These are phyloP conservation scores for Dalbergia cochinchinensis DNA, from an alignment of 306 rosid genomes.

Conservation along the genomic window DNA sequence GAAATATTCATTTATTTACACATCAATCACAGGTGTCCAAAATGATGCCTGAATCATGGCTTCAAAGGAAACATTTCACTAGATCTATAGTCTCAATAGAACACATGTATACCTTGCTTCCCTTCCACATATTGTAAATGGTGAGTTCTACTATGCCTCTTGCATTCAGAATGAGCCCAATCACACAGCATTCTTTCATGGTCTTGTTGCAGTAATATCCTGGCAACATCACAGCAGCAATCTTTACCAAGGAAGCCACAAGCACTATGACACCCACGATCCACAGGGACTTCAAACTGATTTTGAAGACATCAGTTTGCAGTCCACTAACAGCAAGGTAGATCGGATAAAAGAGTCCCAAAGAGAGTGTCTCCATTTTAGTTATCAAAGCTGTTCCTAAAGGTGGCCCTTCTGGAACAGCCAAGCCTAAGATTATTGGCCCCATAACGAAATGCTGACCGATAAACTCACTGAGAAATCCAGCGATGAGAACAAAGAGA, in stretches of 20 bases:
- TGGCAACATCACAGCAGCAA: slow-evolving; percentile 61
- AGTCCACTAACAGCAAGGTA: slow-evolving; percentile 68
- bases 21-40: too few species aligned
- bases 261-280: slow-evolving; percentile 37
- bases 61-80: too few species aligned
- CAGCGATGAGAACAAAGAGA: slow-evolving; percentile 44
- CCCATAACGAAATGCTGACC: slow-evolving; percentile 72
- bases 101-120: slow-evolving; percentile 48
- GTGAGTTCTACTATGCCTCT: slow-evolving; percentile 67
- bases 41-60: too few species aligned
- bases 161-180: slow-evolving; percentile 70
- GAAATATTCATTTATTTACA: too few species aligned
- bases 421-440: slow-evolving; percentile 63
- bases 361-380: slow-evolving; percentile 55
- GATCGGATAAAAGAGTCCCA: slow-evolving; percentile 59
- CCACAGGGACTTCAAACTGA: slow-evolving; percentile 33
- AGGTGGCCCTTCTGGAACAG: slow-evolving; percentile 73
- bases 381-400: slow-evolving; percentile 59
- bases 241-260: slow-evolving; percentile 48
- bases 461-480: slow-evolving; percentile 51
- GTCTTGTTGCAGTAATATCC: slow-evolving; percentile 50
- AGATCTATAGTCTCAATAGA: neutral
- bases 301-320: slow-evolving; percentile 56
- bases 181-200: slow-evolving; percentile 53
- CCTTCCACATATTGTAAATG: slow-evolving; percentile 58